phyloP scores from a whole-genome alignment of 2,329 filamentous ascomycete genomes.

The Triangularia verruculosa region DNA sequence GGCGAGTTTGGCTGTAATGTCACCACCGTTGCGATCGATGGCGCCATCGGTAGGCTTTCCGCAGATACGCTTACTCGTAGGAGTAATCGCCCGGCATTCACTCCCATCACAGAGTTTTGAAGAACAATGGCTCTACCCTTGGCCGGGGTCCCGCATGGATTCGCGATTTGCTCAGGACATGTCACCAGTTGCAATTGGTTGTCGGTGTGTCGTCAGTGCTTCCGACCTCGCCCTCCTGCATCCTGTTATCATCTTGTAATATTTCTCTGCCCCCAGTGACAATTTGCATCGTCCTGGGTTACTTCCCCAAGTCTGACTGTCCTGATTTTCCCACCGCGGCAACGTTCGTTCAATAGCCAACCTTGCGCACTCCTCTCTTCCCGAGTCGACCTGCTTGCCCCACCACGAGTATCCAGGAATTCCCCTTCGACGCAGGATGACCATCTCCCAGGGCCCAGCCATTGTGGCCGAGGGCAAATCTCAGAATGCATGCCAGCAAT shows the following conservation, averaged over 20 bases:
- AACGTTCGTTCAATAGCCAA: not conserved
- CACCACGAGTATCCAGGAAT: not conserved
- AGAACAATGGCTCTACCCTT: not conserved
- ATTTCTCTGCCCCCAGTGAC: not conserved
- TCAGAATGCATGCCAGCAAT: slow-evolving; percentile 21
- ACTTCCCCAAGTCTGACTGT: not conserved
- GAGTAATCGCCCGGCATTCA: not conserved
- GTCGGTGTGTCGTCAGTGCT: slow-evolving; percentile 9
- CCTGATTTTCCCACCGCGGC: not conserved
- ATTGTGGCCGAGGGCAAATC: slow-evolving; percentile 13
- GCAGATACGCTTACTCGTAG: slow-evolving; percentile 9
- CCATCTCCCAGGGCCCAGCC: slow-evolving; percentile 15
- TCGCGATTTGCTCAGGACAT: slow-evolving; percentile 25
- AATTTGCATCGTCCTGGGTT: not conserved
- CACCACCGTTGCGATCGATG: slow-evolving; percentile 30
- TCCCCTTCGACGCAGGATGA: slow-evolving; percentile 17
- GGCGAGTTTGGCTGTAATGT: slow-evolving; percentile 18
- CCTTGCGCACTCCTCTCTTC: not conserved
- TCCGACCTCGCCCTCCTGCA: slow-evolving; percentile 17
- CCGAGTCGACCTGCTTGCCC: not conserved
- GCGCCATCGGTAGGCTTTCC: slow-evolving; percentile 27
- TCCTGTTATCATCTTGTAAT: not conserved
- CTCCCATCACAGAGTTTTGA: not conserved
- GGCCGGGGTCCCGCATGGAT: slow-evolving; percentile 16
- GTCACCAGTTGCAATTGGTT: slow-evolving; percentile 20